A percentile compares a stretch with the other conserved stretches of the same genome.
Conservation (phyloP, 2,329 filamentous ascomycete genomes). For the Stachybotrys echinatus region DNA sequence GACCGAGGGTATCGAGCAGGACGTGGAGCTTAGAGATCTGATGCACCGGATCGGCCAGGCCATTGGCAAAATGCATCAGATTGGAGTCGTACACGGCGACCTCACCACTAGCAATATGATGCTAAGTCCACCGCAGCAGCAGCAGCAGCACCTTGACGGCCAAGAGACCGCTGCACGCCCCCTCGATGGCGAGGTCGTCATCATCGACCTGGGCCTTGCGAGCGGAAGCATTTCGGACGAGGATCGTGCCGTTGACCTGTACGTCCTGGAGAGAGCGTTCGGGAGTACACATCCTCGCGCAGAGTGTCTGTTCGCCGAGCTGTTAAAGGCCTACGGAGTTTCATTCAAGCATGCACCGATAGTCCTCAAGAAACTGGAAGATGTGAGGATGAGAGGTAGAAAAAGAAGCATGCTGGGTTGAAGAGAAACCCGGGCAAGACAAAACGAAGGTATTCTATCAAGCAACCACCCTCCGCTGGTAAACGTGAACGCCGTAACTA, state of each 20-base stretch:
- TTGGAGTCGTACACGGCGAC: conserved; percentile 91
- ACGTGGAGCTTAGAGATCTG: conserved; percentile 50
- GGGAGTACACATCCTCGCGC: conserved; percentile 88
- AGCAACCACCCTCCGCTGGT: conserved; percentile 13
- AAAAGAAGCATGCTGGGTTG: conserved; percentile 97
- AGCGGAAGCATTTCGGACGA: conserved; percentile 78
- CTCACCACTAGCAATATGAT: conserved; percentile 97
- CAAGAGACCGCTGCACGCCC: conserved; percentile 14
- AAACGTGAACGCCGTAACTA: background rate
- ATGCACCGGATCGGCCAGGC: conserved; percentile 66
- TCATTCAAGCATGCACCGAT: conserved; percentile 69
- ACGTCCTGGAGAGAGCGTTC: conserved; percentile 92
- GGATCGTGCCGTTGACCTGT: conserved; percentile 91
- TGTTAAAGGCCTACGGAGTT: conserved; percentile 69
- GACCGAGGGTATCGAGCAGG: conserved; percentile 30
- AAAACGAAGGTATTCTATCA: conserved; percentile 14
- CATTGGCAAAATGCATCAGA: conserved; percentile 71
- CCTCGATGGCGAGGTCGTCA: conserved; percentile 69
- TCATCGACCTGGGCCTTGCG: conserved; percentile 94
- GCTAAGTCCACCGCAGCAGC: conserved; percentile 42
- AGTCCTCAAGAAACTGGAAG: conserved; percentile 79
- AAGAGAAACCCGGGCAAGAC: conserved; percentile 1
- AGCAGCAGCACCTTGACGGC: conserved; percentile 12
- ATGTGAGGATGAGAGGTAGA: conserved; percentile 86
- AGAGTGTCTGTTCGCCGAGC: conserved; percentile 67